These are phyloP conservation scores for Echites panduratus DNA, from an alignment of 257 asterid genomes.

Conservation along the genomic window DNA sequence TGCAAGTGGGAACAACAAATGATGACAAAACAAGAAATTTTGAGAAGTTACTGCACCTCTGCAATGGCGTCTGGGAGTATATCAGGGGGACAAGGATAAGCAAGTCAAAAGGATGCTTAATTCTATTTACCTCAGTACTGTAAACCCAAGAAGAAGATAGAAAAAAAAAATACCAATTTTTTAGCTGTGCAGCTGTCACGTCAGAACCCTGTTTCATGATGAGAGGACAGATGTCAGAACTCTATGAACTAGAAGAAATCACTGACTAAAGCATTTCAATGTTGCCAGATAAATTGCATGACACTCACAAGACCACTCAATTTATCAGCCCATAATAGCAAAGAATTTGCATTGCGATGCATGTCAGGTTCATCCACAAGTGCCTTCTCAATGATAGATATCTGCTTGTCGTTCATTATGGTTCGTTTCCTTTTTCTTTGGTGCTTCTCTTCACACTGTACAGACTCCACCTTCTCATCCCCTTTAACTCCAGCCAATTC, in stretches of 20 bases:
- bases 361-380: conserved; percentile 74
- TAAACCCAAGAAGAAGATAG: conserved; percentile 7
- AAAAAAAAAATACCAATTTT: conserved; percentile 66
- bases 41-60: neutral
- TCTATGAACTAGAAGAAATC: conserved; percentile 5
- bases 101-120: neutral
- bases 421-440: conserved; percentile 90
- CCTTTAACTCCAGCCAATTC: conserved; percentile 45
- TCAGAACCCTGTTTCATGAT: conserved; percentile 74
- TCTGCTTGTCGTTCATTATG: conserved; percentile 83
- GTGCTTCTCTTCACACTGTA: conserved; percentile 65
- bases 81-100: neutral
- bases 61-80: neutral
- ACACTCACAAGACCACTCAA: conserved; percentile 68
- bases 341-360: conserved; percentile 68
- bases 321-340: conserved; percentile 69
- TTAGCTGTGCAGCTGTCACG: conserved; percentile 84
- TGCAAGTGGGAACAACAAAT: neutral
- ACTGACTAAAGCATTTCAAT: neutral
- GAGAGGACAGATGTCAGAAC: conserved; percentile 7
- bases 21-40: neutral
- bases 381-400: conserved; percentile 70
- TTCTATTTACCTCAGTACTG: neutral
- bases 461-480: conserved; percentile 57
- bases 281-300: conserved; percentile 4